Conservation (phyloP, 495 filamentous ascomycete genomes). For the Lasiosphaeria ovina region DNA sequence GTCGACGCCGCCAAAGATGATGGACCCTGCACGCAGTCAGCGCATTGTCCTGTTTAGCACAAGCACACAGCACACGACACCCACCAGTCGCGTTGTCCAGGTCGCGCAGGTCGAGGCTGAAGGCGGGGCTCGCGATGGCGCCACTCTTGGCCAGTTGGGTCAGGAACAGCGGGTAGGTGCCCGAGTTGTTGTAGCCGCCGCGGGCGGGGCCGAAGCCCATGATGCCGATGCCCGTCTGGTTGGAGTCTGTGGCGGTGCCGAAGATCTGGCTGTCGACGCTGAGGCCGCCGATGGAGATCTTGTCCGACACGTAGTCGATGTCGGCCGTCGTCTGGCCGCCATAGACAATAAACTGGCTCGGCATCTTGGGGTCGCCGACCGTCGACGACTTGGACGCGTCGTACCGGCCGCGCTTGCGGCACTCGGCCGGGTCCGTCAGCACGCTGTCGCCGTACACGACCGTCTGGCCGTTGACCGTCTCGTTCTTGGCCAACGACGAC, state of each 20-base stretch:
- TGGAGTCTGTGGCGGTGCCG: slow-evolving; percentile 32
- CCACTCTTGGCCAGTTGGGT: slow-evolving; percentile 56
- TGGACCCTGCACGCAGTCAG: slow-evolving; percentile 45
- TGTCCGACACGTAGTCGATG: slow-evolving; percentile 29
- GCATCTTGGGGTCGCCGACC: slow-evolving; percentile 14
- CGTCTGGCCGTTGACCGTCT: slow-evolving; percentile 17
- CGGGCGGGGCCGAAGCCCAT: slow-evolving; percentile 63
- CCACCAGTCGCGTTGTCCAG: slow-evolving; percentile 22
- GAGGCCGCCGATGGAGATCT: slow-evolving; percentile 18
- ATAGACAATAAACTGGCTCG: slow-evolving; percentile 27
- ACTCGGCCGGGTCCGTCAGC: slow-evolving; percentile 20
- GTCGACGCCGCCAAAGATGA: slow-evolving; percentile 78
- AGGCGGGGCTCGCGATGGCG: slow-evolving; percentile 64
- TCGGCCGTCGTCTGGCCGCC: slow-evolving; percentile 15
- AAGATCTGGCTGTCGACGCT: slow-evolving; percentile 34
- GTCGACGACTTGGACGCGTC: slow-evolving; percentile 27
- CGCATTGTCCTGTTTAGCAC: slow-evolving; percentile 31
- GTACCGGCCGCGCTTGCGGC: slow-evolving; percentile 29
- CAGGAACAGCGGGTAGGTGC: slow-evolving; percentile 60
- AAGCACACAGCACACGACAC: not conserved
- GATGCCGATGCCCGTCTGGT: slow-evolving; percentile 56
- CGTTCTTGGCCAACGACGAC: slow-evolving; percentile 8
- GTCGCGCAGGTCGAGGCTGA: slow-evolving; percentile 60
- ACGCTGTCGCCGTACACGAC: slow-evolving; percentile 3
- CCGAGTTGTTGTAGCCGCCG: slow-evolving; percentile 37